phyloP scores from a whole-genome alignment of 345 rosid species.

The Eucalyptus sp. region DNA sequence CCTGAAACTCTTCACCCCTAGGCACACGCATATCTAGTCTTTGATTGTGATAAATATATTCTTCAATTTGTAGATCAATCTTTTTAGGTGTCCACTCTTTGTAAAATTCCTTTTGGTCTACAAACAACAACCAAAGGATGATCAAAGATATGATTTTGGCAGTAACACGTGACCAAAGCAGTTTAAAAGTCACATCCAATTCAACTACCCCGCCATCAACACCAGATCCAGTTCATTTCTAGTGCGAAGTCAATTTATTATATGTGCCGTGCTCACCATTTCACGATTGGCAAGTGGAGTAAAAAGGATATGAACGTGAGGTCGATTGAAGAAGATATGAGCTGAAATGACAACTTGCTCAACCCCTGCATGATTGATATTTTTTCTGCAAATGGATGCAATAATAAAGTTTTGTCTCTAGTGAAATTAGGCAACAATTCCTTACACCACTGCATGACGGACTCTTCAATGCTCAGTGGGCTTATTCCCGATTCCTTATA shows the following conservation, averaged over 20 bases:
- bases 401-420: background rate
- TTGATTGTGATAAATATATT: background rate
- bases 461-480: background rate
- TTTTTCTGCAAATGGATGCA: background rate
- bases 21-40: background rate
- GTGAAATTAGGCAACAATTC: background rate
- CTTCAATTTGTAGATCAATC: background rate
- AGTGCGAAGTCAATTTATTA: background rate
- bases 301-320: background rate
- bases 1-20: accelerated
- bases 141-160: background rate
- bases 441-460: background rate
- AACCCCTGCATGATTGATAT: background rate
- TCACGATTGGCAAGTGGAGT: background rate
- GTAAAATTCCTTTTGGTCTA: background rate
- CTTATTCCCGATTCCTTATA: background rate
- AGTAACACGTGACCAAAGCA: background rate
- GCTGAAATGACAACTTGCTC: background rate
- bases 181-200: background rate
- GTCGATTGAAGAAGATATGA: background rate
- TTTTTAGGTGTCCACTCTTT: background rate
- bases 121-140: background rate
- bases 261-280: background rate
- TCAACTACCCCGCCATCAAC: background rate
- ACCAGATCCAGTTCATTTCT: background rate